Evolutionary conservation across 2,329 filamentous ascomycete genomes (phyloP).

Genomic region (Trichoderma aggressivum): DNA sequence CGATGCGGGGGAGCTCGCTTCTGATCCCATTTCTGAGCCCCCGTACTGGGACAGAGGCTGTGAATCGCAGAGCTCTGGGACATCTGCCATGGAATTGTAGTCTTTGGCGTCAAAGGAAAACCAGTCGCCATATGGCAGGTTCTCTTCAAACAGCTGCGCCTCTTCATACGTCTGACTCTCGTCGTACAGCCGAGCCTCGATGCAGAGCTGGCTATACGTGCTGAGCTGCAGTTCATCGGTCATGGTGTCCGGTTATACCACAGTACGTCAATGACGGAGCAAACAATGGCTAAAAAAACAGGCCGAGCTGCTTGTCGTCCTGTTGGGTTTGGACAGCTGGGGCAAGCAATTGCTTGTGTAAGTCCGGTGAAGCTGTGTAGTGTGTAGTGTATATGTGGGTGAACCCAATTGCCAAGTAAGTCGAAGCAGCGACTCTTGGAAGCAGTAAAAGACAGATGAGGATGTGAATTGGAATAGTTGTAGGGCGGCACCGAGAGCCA

Average conservation of each 20-base stretch:
- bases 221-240: not conserved
- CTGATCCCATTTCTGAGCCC: constrained; percentile 32
- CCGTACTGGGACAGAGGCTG: constrained; percentile 28
- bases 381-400: not conserved
- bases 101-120: constrained; percentile 7
- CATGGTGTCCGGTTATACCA: not conserved
- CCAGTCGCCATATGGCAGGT: constrained; percentile 4
- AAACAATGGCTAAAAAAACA: not conserved
- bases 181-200: not conserved
- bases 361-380: not conserved
- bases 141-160: not conserved
- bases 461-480: not conserved
- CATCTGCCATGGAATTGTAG: constrained; percentile 13
- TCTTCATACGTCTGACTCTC: not conserved
- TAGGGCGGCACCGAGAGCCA: not conserved
- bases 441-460: not conserved
- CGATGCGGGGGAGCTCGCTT: constrained; percentile 13
- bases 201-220: constrained; percentile 7
- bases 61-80: constrained; percentile 25
- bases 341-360: not conserved
- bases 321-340: not conserved
- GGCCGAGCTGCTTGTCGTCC: not conserved
- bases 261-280: not conserved
- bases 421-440: not conserved
- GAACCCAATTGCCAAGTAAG: not conserved